Base-by-base conservation (phyloP, 148 eudicot species). In the Salicornia ramosissima region DNA sequence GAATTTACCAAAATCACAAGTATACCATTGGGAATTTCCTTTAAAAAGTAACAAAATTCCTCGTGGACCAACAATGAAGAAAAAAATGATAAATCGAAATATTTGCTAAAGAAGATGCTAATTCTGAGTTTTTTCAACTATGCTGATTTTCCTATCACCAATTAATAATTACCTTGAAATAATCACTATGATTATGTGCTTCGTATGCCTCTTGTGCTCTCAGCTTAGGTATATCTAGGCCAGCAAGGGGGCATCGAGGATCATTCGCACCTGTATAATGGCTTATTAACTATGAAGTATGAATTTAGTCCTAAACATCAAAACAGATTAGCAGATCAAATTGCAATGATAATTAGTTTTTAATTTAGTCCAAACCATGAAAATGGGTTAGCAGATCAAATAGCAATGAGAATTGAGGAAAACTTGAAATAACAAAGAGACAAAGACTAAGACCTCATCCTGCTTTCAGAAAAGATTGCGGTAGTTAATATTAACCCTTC, bases 201-300 rank as follows among this genome's bases (percentile, higher is more conserved):
- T 84, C 78, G 72, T 84, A 91, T 33, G 79, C 84, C 68, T 77
- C 65, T 57, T 30, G 1, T 50, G 88, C 84, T 72, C 73, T 85
- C 67, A 81, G 47, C 77, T 16, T 75, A 6, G 93, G 85, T 79
- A 74, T 22, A 11, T 91, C 82, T 59, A 91, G 78, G 60, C 99
- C 97, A n/a, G 72, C 75, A 46, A 87, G 56, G 26, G 96, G 97
- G 69, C 96, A 91, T 64, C 99, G 90, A 58, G 86, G 96, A 79
- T 95, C 99, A 49, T 78, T 82, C 57, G 80, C 82, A 49, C 99
- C 99, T 95, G 87, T 67, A 57, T 52, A 71, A 51, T 21, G 10
- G 25, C 25, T 10, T 18, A 60, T 39, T 7, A 29, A n/a, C n/a
- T n/a, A n/a, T n/a, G n/a, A n/a, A n/a, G n/a, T n/a, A n/a, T n/a